Evolutionary conservation across 2,329 filamentous ascomycete genomes (phyloP).

Genomic region (Elsinoe australis): DNA sequence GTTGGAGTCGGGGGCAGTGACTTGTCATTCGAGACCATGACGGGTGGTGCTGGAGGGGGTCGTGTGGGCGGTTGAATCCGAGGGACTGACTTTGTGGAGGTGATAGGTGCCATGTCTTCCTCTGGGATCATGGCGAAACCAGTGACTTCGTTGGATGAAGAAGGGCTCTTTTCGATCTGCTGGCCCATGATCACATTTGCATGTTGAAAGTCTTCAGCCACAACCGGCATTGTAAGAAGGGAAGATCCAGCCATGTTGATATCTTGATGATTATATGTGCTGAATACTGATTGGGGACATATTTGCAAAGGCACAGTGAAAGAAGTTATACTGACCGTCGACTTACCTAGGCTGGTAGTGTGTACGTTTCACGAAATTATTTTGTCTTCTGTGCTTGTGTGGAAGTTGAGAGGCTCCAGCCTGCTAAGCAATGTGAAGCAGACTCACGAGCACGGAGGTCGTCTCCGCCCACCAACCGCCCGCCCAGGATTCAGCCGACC

Average conservation of each 20-base stretch:
- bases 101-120: not conserved
- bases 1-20: conserved; percentile 1
- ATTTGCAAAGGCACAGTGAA: not conserved
- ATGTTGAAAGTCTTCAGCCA: not conserved
- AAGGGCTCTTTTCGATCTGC: too few relatives aligned
- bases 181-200: not conserved
- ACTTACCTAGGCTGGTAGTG: conserved; percentile 10
- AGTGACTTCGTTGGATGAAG: not conserved
- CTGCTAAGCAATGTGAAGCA: not conserved
- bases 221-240: not conserved
- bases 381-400: not conserved
- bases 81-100: not conserved
- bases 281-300: too few relatives aligned
- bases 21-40: not conserved
- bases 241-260: conserved; percentile 3
- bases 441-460: too few relatives aligned
- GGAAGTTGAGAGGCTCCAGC: conserved; percentile 8
- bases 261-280: too few relatives aligned
- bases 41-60: conserved; percentile 6
- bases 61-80: conserved; percentile 3
- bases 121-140: not conserved
- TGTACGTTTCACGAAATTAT: not conserved
- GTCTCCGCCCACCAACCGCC: not conserved
- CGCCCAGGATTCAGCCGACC: not conserved
- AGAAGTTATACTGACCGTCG: conserved; percentile 8